Evolutionary conservation across 805 yeast genomes (phyloP).

Genomic region (Candida chauliodis): DNA sequence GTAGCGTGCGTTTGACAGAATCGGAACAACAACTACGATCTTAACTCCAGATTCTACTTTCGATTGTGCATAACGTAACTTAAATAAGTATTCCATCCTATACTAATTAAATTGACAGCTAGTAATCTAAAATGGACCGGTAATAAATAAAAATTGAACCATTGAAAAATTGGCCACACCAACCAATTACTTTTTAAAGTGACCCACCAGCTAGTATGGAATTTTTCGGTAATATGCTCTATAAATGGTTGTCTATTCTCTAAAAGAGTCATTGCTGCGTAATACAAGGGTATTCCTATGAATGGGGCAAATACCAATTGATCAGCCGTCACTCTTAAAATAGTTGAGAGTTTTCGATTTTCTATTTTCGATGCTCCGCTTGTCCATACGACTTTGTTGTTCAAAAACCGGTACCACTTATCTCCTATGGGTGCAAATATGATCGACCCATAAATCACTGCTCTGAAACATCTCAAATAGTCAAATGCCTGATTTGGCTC

Average conservation of each 20-base stretch:
- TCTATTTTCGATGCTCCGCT: slow-evolving; percentile 2
- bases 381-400: slow-evolving; percentile 36
- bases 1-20: background rate
- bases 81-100: slow-evolving; percentile 81
- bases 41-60: background rate
- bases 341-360: slow-evolving; percentile 15
- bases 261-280: slow-evolving; percentile 59
- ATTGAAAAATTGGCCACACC: slow-evolving; percentile 89
- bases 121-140: slow-evolving; percentile 70
- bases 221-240: slow-evolving; percentile 37
- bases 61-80: slow-evolving; percentile 42
- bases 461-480: slow-evolving; percentile 53
- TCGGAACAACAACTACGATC: background rate
- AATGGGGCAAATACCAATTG: slow-evolving; percentile 77
- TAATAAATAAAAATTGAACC: slow-evolving; percentile 67
- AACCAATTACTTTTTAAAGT: slow-evolving; percentile 75
- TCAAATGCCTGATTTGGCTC: slow-evolving; percentile 37
- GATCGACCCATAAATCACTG: slow-evolving; percentile 65
- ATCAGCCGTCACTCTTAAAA: slow-evolving; percentile 58
- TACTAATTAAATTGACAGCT: slow-evolving; percentile 65
- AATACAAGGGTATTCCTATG: slow-evolving; percentile 68
- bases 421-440: slow-evolving; percentile 75
- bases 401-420: slow-evolving; percentile 61
- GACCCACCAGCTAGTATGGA: slow-evolving; percentile 54
- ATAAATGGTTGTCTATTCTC: slow-evolving; percentile 46